Evolutionary conservation across 1,139 yeast species (phyloP).

Genomic region (Kurtzmaniella natalensis): DNA sequence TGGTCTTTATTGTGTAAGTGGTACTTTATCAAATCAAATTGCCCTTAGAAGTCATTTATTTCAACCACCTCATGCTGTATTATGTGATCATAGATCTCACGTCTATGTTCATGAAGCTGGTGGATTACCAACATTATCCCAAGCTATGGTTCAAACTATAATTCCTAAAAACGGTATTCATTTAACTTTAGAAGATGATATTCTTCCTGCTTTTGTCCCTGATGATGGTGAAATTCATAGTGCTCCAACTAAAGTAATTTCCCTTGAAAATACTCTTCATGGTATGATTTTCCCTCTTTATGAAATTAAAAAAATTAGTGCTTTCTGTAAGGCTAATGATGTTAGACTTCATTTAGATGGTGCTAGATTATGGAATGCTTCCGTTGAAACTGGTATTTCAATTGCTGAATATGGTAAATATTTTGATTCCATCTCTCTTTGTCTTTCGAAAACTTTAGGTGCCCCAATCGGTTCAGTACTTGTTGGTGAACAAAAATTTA

Average conservation of each 20-base stretch:
- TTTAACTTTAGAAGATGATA: conserved; percentile 38
- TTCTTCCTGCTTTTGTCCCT: conserved; percentile 35
- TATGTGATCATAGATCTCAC: conserved; percentile 40
- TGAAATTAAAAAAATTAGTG: conserved; percentile 34
- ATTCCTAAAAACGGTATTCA: conserved; percentile 34
- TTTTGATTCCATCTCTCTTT: conserved; percentile 43
- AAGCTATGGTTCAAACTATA: conserved; percentile 42
- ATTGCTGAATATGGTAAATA: conserved; percentile 35
- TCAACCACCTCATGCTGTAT: conserved; percentile 43
- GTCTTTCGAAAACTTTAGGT: conserved; percentile 43
- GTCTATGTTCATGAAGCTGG: conserved; percentile 42
- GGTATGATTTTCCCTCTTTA: conserved; percentile 42
- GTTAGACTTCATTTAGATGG: conserved; percentile 43
- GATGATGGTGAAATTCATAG: conserved; percentile 47
- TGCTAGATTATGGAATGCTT: conserved; percentile 46
- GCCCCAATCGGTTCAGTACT: conserved; percentile 46
- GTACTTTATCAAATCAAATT: conserved; percentile 44
- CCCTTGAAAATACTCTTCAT: conserved; percentile 44
- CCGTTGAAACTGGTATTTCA: conserved; percentile 36
- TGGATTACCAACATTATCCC: conserved; percentile 42
- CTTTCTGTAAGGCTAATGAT: conserved; percentile 31
- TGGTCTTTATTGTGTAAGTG: conserved; percentile 41
- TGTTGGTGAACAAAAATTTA: conserved; percentile 29
- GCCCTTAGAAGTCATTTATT: conserved; percentile 36
- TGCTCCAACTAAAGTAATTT: conserved; percentile 44